Evolutionary conservation across 768 basidiomycete species (phyloP).

Genomic region (Lactarius vividus): DNA sequence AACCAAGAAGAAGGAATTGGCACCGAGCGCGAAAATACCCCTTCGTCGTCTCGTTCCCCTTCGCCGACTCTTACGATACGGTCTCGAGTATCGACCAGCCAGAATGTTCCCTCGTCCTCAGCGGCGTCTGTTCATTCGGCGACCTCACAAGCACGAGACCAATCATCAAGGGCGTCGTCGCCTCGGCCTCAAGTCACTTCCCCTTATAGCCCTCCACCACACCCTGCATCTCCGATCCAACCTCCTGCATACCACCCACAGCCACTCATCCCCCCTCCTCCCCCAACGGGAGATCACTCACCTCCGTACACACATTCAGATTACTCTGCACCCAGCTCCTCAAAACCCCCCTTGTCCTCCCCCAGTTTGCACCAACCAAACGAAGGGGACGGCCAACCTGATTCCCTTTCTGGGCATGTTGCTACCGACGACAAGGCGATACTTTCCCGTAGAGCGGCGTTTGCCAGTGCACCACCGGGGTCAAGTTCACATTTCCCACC

Average conservation of each 20-base stretch:
- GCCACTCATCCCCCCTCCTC: constrained; percentile 5
- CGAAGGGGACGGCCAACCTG: not conserved
- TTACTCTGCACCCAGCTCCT: not conserved
- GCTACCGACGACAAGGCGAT: constrained; percentile 39
- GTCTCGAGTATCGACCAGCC: not conserved
- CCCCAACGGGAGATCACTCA: constrained; percentile 5
- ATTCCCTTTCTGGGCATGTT: constrained; percentile 34
- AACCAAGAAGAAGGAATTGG: not conserved
- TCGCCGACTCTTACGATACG: constrained; percentile 13
- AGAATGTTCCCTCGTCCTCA: not conserved
- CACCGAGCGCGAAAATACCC: not conserved
- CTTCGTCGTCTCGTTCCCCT: not conserved
- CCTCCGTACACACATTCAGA: constrained; percentile 6
- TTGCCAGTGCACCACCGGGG: constrained; percentile 27
- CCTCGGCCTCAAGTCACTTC: not conserved
- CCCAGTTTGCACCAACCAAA: not conserved
- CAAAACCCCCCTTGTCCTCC: constrained; percentile 12
- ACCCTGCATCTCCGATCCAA: constrained; percentile 3
- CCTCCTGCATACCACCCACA: constrained; percentile 26
- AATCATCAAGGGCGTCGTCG: not conserved
- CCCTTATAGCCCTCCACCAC: not conserved
- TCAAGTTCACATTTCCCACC: not conserved
- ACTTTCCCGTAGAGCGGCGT: constrained; percentile 34
- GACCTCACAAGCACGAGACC: not conserved
- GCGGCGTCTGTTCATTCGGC: constrained; percentile 6